Evolutionary conservation across 148 eudicot genomes (phyloP).

Genomic region (Polygonum aviculare): DNA sequence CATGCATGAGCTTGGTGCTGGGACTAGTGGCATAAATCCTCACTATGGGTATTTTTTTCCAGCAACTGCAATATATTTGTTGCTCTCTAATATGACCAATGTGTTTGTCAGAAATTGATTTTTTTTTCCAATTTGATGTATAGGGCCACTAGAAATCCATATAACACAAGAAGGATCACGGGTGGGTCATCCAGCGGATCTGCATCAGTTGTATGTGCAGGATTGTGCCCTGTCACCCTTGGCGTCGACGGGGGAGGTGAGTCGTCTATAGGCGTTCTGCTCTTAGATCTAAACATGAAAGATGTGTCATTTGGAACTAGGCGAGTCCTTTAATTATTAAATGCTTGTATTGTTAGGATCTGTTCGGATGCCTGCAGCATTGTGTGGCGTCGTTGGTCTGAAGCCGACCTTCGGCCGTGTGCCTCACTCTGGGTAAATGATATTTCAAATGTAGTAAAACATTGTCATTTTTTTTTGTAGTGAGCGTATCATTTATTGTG

Average conservation of each 20-base stretch:
- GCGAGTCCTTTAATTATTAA: background rate
- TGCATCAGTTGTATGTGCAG: conserved; percentile 88
- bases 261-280: background rate
- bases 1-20: conserved; percentile 99
- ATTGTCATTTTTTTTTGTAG: background rate
- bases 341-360: conserved; percentile 41
- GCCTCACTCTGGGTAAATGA: conserved; percentile 70
- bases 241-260: conserved; percentile 99
- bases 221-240: conserved; percentile 89
- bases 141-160: conserved; percentile 80
- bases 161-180: conserved; percentile 43
- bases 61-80: background rate
- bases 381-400: conserved; percentile 91
- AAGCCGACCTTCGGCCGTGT: conserved; percentile 92
- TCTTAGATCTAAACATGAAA: background rate
- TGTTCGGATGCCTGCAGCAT: conserved; percentile 92
- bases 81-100: background rate
- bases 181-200: conserved; percentile 99
- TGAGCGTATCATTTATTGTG: background rate
- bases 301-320: background rate
- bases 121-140: background rate
- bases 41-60: conserved; percentile 60
- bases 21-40: conserved; percentile 95
- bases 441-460: background rate
- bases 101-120: background rate